Evolutionary conservation across 257 asterid species (phyloP), one percentile per base, ranked within the genome.

Genomic region (Przewalskia tangutica): DNA sequence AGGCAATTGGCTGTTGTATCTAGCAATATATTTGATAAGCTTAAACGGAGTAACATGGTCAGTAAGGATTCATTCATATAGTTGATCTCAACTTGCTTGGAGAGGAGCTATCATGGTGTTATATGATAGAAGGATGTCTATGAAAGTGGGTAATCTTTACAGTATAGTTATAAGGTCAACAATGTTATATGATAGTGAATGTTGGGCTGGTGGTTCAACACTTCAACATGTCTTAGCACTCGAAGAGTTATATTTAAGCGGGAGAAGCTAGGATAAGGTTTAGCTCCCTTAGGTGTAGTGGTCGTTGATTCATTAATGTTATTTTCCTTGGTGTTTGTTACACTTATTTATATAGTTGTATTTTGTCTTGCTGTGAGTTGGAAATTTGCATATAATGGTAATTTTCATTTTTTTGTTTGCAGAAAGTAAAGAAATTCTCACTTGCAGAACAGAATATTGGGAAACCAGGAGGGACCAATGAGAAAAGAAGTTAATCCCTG

Each of bases 341-440:
- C 16, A 67, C 77, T 40, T 40, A 8, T 56, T 56, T 56, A n/a
- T 56, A n/a, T 16, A 14, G 18, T 51, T 11, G 56, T 16, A 38
- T 2, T 51, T 8, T 9, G 12, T 65, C 13, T 65, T 36, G 23
- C 36, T 36, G 32, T 17, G 54, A 67, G 34, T 40, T 67, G 16
- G 16, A 17, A 8, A 8, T 38, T 67, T 40, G 4, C 32, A 17
- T 67, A 67, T 67, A 67, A 4, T 4, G 53, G 20, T 6, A 27
- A 18, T 16, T 46, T 20, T 71, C 79, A 48, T 46, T 17, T 11
- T 23, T 20, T 23, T 20, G 32, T 46, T 46, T 62, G 34, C 90
- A 87, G 90, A 87, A 81, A 83, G 87, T 87, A 81, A 87, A 85
- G 84, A 85, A 78, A 79, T 87, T 87, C 79, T 83, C 85, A 13